Base-by-base conservation (phyloP, 495 filamentous ascomycete genomes). In the Aspergillus olivimuriae region DNA sequence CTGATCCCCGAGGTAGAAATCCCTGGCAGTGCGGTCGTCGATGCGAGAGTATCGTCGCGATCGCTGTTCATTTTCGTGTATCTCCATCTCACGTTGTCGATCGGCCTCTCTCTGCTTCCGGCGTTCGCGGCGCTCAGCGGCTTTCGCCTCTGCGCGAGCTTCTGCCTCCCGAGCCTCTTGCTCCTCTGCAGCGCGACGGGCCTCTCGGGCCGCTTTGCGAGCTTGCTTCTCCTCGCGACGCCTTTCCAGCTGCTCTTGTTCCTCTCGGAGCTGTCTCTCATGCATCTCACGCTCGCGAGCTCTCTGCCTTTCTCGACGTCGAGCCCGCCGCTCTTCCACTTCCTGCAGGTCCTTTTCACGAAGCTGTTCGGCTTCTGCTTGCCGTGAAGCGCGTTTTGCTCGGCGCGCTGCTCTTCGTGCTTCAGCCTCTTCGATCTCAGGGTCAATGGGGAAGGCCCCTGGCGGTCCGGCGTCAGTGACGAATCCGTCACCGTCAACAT, bases 381-480 rank as follows among this genome's bases (percentile, higher is more conserved):
- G 58, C 41, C 65, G 59, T 23, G 66, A 56, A 21, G 59, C 57
- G 47, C 63, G 52, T 26, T 63, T 64, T 3, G 65, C 60, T 18
- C 64, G 58, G 5, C 72, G 58, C 58, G 75, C 63, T 60, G 76
- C 64, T 71, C 75, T 49, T 60, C 73, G 53, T 65, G 62, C 53
- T 60, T 75, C 70, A 59, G 50, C 60, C 65, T 70, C 53, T 72
- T 76, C 67, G 48, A 74, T 48, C 66, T 84, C 62, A 58, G 63
- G 61, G 8, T 66, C 64, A 28, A 28, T 11, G 10, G 52, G 55
- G 28, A 50, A 58, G n/a, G 47, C 62, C 10, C 50, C 60, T 10
- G 46, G 53, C 8, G 52, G 57, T 8, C 55, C 62, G 8, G 57
- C 57, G 46, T 75, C 72, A 4, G 70, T 69, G 11, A 59, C 60